Percentiles rank a stretch among this genome's conserved stretches.
Evolutionary conservation across 129 eudicot species (phyloP).

Genomic region (Tagetes erecta): DNA sequence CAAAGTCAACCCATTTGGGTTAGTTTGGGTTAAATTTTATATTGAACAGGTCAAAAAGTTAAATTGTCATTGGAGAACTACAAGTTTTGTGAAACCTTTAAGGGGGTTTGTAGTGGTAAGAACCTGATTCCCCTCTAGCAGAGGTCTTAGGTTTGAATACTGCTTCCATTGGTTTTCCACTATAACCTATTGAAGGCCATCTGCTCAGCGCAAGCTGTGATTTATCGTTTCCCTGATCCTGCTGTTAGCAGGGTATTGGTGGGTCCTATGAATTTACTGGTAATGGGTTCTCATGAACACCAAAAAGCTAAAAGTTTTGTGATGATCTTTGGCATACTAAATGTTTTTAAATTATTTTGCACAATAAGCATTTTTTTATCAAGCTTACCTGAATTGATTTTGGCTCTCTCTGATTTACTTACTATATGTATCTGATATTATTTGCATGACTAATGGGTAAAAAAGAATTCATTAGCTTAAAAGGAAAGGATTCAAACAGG

Average conservation of each 20-base stretch:
- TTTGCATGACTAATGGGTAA: not conserved
- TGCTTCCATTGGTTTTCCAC: no score
- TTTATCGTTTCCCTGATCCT: no score
- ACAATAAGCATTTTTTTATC: not conserved
- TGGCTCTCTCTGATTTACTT: not conserved
- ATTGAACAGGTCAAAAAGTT: not conserved
- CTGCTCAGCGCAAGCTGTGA: no score
- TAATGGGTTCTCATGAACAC: no score
- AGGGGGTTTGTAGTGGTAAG: no score
- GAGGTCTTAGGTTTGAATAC: no score
- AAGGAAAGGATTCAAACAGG: not conserved
- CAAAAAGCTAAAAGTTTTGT: not conserved
- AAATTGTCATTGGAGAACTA: not conserved
- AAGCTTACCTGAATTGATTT: not conserved
- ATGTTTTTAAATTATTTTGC: not conserved
- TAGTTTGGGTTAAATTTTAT: not conserved
- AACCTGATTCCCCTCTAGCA: no score
- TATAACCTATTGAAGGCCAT: no score
- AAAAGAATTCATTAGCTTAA: not conserved
- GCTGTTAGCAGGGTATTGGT: no score
- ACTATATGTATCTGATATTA: not conserved
- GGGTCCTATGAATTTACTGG: no score
- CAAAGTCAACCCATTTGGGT: conserved; percentile 15
- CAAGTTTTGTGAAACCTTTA: no score
- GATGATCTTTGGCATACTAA: not conserved